Percentiles rank a stretch among this genome's conserved stretches.
Evolutionary conservation across 306 rosid genomes (phyloP).

Genomic region (Corylus avellana): DNA sequence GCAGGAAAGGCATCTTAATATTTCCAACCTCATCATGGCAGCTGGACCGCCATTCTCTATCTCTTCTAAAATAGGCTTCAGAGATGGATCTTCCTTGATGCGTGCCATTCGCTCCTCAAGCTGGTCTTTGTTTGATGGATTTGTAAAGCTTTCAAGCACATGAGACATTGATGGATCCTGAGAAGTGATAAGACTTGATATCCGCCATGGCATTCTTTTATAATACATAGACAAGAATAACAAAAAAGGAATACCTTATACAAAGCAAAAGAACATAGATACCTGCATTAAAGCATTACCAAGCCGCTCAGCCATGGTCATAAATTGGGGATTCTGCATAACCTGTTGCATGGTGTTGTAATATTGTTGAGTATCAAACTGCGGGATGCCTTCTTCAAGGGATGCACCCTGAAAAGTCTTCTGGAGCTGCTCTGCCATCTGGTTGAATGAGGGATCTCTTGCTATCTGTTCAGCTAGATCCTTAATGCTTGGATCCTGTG

Average conservation of each 20-base stretch:
- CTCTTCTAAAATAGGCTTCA: conserved; percentile 94
- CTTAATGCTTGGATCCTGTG: conserved; percentile 97
- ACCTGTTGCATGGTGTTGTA: conserved; percentile 90
- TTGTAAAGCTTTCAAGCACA: conserved; percentile 78
- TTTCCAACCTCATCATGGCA: conserved; percentile 93
- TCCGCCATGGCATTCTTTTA: conserved; percentile 5
- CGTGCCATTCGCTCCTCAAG: conserved; percentile 98
- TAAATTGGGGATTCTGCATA: conserved; percentile 96
- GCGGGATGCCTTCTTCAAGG: conserved; percentile 64
- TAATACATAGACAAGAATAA: background rate
- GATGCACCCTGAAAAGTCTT: conserved; percentile 76
- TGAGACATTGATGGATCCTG: conserved; percentile 96
- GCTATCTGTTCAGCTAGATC: conserved; percentile 96
- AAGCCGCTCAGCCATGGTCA: conserved; percentile 98
- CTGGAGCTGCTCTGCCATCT: conserved; percentile 99
- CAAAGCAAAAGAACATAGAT: conserved; percentile 16
- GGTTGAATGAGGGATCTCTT: conserved; percentile 91
- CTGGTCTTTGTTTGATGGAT: conserved; percentile 81
- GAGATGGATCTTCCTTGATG: conserved; percentile 92
- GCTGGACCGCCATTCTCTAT: conserved; percentile 96
- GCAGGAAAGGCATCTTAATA: conserved; percentile 3
- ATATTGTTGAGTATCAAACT: conserved; percentile 87
- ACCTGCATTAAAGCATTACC: conserved; percentile 98
- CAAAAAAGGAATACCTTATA: conserved; percentile 7
- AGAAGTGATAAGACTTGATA: conserved; percentile 24